Conservation (phyloP, 1,284 basidiomycete genomes). For the Apiotrichum laibachii region DNA sequence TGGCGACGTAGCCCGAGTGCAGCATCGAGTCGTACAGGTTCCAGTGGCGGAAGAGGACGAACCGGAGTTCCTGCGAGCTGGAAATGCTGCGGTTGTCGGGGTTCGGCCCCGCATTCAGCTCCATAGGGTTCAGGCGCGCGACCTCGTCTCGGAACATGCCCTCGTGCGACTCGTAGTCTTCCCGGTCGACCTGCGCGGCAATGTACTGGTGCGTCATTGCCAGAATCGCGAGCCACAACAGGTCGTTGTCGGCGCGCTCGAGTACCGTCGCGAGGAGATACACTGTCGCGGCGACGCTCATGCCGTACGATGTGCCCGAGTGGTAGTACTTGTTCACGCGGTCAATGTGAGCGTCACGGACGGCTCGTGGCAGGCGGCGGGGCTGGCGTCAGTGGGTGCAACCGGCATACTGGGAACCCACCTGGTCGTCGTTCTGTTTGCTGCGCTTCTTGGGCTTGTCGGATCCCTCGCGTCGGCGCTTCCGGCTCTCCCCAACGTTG, state of each 20-base stretch:
- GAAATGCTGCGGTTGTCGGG: slow-evolving; percentile 76
- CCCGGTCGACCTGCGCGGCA: slow-evolving; percentile 79
- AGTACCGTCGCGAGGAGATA: slow-evolving; percentile 86
- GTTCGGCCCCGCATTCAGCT: slow-evolving; percentile 33
- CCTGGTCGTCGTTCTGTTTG: slow-evolving; percentile 33
- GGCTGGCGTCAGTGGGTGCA: slow-evolving; percentile 27
- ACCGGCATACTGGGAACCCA: slow-evolving; percentile 10
- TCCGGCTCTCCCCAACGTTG: slow-evolving; percentile 48
- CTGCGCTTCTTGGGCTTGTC: slow-evolving; percentile 27
- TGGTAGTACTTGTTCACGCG: slow-evolving; percentile 78
- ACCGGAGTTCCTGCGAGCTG: slow-evolving; percentile 80
- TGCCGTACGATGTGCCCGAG: slow-evolving; percentile 80
- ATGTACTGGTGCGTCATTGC: slow-evolving; percentile 92
- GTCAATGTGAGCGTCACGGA: slow-evolving; percentile 63
- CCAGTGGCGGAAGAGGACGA: slow-evolving; percentile 96
- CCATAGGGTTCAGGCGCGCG: slow-evolving; percentile 71
- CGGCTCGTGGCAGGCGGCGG: slow-evolving; percentile 64
- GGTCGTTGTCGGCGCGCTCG: slow-evolving; percentile 87
- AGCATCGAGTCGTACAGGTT: slow-evolving; percentile 96
- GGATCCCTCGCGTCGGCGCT: slow-evolving; percentile 55
- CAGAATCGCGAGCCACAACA: slow-evolving; percentile 92
- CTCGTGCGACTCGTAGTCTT: slow-evolving; percentile 78
- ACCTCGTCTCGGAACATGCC: slow-evolving; percentile 82
- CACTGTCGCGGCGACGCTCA: slow-evolving; percentile 82
- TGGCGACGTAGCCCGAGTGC: slow-evolving; percentile 93